Base-by-base conservation (phyloP, 2,329 filamentous ascomycete species). In the Cryphonectria naterciae region DNA sequence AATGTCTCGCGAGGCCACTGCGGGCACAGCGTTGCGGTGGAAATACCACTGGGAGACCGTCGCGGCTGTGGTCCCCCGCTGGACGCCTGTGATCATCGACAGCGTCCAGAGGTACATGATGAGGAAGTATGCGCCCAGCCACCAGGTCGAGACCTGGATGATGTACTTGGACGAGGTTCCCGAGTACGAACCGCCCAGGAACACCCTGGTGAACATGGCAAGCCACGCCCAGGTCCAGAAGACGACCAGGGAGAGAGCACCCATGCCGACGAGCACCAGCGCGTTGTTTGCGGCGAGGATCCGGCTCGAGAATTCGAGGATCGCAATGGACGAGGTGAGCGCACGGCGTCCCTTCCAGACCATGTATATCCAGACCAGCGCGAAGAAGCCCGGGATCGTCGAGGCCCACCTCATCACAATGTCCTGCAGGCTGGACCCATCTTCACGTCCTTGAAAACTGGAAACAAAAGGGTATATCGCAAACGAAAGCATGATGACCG, bases 41-140 rank as follows among this genome's bases (percentile, higher is more conserved):
- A 98, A 99, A 81, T 99, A 99, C 96, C 96, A 99, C 81, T 99
- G 96, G 56, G 94, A 97, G 35, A 98, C 95, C 0, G 95, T 97
- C 15, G 96, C 96, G 35, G 94, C 95, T 19, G 95, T 97, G 22
- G 95, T 96, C 32, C 93, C 91, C 71, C 96, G 91, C 80, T 99
- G 95, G 32, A 98, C 88, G 25, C 94, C 94, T 70, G 94, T 92
- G 78, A 97, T 90, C 70, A 98, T 89, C 2, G 93, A 92, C 58
- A 98, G 85, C 0, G 94, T 96, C 96, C 96, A 99, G 75, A 98
- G 90, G 81, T 98, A 98, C 84, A 98, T 92, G 71, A 98, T 83
- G 75, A 98, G 89, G 82, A 98, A 99, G 79, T 91, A 97, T 35
- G 89, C 87, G n/a, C 93, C 96, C 4, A 99, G 86, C 93, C 94